These are phyloP conservation scores for Candida oleophila DNA, from an alignment of 805 yeast species.

Conservation along the genomic window DNA sequence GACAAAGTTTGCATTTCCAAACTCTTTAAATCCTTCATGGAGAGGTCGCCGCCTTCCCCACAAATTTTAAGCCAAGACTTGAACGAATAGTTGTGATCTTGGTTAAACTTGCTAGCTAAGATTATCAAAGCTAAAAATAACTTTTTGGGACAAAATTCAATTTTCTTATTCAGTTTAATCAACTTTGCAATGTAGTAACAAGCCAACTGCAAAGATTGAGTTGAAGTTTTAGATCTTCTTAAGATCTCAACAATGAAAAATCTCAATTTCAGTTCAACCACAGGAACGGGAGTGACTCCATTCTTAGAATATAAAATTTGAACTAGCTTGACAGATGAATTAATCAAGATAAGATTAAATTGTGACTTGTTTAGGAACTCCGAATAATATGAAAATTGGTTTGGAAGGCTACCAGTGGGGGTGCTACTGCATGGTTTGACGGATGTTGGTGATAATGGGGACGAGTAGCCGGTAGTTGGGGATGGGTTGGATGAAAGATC, in stretches of 20 bases:
- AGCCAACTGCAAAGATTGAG: conserved; percentile 62
- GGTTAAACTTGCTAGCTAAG: conserved; percentile 69
- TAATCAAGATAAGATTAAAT: conserved; percentile 38
- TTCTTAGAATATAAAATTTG: conserved; percentile 27
- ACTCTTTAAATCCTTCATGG: conserved; percentile 45
- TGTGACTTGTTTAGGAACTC: conserved; percentile 38
- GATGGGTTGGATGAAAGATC: conserved; percentile 1
- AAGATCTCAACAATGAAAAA: conserved; percentile 44
- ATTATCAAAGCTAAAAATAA: conserved; percentile 67
- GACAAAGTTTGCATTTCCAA: conserved; percentile 56
- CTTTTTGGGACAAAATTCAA: conserved; percentile 56
- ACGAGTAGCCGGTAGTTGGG: conserved; percentile 1
- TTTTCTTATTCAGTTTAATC: conserved; percentile 16
- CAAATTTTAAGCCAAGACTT: conserved; percentile 74
- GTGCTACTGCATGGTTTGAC: neutral
- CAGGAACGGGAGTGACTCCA: neutral
- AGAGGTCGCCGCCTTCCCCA: conserved; percentile 39
- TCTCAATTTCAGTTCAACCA: conserved; percentile 25
- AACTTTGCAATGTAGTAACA: conserved; percentile 62
- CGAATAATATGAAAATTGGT: conserved; percentile 39
- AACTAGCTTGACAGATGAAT: conserved; percentile 34
- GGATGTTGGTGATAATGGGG: conserved; percentile 2
- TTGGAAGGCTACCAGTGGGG: conserved; percentile 19
- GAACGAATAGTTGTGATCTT: conserved; percentile 69
- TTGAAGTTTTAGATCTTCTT: conserved; percentile 43